Evolutionary conservation across 176 grass and related monocot genomes (phyloP).

Genomic region (Puccinellia tenuiflora): DNA sequence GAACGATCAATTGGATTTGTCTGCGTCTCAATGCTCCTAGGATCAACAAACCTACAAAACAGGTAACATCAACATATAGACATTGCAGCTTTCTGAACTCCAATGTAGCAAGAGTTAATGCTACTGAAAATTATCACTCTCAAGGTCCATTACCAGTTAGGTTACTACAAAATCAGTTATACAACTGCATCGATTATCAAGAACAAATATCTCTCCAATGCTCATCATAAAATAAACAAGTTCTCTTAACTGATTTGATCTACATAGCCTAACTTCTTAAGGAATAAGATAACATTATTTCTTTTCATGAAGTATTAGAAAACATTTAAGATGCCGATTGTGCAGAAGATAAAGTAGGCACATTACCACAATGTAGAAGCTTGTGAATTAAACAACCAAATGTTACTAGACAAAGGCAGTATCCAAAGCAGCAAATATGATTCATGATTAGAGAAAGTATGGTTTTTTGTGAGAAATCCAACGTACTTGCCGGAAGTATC

Average conservation of each 20-base stretch:
- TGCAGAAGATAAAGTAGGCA: background rate
- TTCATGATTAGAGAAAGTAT: background rate
- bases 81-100: background rate
- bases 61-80: constrained; percentile 29
- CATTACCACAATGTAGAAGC: background rate
- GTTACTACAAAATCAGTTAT: background rate
- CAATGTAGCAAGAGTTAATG: background rate
- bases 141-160: background rate
- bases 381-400: background rate
- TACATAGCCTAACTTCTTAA: background rate
- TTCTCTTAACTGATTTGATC: background rate
- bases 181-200: background rate
- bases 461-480: constrained; percentile 25
- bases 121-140: background rate
- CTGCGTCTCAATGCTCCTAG: constrained; percentile 56
- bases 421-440: background rate
- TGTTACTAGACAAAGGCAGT: background rate
- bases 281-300: background rate
- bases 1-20: constrained; percentile 89
- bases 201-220: background rate
- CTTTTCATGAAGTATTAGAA: background rate
- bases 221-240: background rate
- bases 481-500: constrained; percentile 41
- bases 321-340: background rate
- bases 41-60: constrained; percentile 47